These are phyloP conservation scores for Flaveria linearis DNA, from an alignment of 129 eudicot species.

Conservation along the genomic window DNA sequence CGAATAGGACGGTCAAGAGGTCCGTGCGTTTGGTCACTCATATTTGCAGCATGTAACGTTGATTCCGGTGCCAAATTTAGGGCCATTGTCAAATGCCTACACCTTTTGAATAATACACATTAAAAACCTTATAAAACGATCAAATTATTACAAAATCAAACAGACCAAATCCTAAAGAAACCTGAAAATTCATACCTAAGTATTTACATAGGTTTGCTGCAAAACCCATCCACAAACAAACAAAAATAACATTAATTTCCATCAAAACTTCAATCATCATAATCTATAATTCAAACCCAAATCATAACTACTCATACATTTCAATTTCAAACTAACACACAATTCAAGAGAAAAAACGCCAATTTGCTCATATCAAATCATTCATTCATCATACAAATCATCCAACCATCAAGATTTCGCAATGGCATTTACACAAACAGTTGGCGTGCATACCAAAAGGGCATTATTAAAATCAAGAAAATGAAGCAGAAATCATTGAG, in stretches of 20 bases:
- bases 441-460: conserved; percentile 25
- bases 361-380: conserved; percentile 7
- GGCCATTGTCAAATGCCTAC: conserved; percentile 51
- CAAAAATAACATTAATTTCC: not conserved
- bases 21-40: conserved; percentile 63
- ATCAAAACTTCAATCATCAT: conserved; percentile 8
- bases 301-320: conserved; percentile 11
- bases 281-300: not conserved
- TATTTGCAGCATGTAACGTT: conserved; percentile 46
- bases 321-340: not conserved
- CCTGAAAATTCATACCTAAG: conserved; percentile 30
- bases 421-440: conserved; percentile 14
- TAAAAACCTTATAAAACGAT: conserved; percentile 9
- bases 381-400: not conserved
- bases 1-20: conserved; percentile 56
- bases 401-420: conserved; percentile 7
- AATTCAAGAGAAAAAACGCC: not conserved
- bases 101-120: conserved; percentile 33
- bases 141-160: not conserved
- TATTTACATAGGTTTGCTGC: conserved; percentile 35
- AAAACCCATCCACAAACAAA: conserved; percentile 10
- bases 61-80: conserved; percentile 36
- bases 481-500: conserved; percentile 10
- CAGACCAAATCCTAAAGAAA: not conserved
- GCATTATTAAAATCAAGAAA: not conserved